Evolutionary conservation across 305 asterid species (phyloP), one percentile per base, ranked within the genome.

Genomic region (Fraxinus nigra): DNA sequence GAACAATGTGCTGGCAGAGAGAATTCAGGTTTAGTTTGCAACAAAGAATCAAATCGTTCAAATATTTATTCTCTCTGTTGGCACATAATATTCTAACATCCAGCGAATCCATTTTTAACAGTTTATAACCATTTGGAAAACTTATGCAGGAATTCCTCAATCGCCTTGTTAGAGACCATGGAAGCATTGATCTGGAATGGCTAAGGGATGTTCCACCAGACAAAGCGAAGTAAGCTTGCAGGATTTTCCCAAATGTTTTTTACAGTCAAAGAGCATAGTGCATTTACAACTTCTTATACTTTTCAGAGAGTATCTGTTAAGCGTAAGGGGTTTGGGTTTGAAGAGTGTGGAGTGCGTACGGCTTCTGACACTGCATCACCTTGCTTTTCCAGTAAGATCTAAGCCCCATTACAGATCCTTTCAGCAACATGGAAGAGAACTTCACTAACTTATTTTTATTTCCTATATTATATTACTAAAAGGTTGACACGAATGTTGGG

Each of bases 121-220:
- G 85, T 84, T 83, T 79, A 84, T 83, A 80, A 80, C 79, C 75
- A 74, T 43, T 84, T 80, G 78, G 69, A 76, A 46, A 56, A 75
- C 80, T 69, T 86, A 75, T 91, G 88, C 93, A 97, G 99, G 97
- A 82, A 72, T 94, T 97, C 87, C 93, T 97, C 63, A 87, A 95
- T 85, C 97, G 99, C 80, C 54, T 93, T 80, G 95, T 95, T 56
- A 90, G 83, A 87, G 98, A 95, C 56, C 98, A 97, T 85, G 98
- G 95, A 87, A 91, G 95, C 89, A 85, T 90, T 73, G 97, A 97
- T 89, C 87, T 97, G 63, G 99, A 97, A 90, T 97, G 99, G 99
- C 94, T 97, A 85, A 87, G 99, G 87, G 97, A 92, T 32, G 90
- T 93, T 82, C 97, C 97, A 80, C 99, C 99, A 24, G 98, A 97